Evolutionary conservation across 2,329 filamentous ascomycete genomes (phyloP), one percentile per base, ranked within the genome.

Genomic region (Nigrospora sphaerica): DNA sequence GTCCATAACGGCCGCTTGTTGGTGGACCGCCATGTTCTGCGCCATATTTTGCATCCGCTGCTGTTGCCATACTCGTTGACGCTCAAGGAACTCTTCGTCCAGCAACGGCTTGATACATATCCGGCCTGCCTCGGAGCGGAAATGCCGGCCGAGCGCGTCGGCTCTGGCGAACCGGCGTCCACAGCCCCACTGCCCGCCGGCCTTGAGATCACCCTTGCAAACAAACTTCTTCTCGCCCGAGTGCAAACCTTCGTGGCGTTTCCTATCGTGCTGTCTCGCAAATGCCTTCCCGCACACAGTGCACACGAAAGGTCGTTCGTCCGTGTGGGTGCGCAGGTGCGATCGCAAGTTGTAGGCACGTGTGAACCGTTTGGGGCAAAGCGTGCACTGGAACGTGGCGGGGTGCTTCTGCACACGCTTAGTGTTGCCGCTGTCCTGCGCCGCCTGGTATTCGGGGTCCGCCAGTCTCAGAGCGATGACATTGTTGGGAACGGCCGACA

Each of bases 141-240:
- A 98, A 69, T 96, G 93, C 12, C 91, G 81, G 3, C 93, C 93
- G 2, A 98, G 75, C 6, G 93, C 93, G 70, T 98, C 93, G 6
- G 93, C 93, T 56, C 93, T 88, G 14, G 93, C 93, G 65, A 98
- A 98, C 11, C 91, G 81, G 50, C 93, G 80, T 4, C 89, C 89
- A 56, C 93, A 98, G 17, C 93, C 93, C 93, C 93, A 98, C 54
- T 86, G 81, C 6, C 85, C 85, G 40, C 85, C 83, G 2, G 81
- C 81, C 55, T 92, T 91, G 42, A 98, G 80, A 48, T 91, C 87
- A 45, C 93, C 93, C 55, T 89, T 90, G 69, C 93, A 98, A 9
- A 97, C 88, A 62, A 97, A 98, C 62, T 95, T 97, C 80, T 97
- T 98, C 70, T 98, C 93, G 37, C 93, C 93, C 0, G 88, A 95